Evolutionary conservation across 331 rosid genomes (phyloP), one percentile per base, ranked within the genome.

Genomic region (Quercus tomentella): DNA sequence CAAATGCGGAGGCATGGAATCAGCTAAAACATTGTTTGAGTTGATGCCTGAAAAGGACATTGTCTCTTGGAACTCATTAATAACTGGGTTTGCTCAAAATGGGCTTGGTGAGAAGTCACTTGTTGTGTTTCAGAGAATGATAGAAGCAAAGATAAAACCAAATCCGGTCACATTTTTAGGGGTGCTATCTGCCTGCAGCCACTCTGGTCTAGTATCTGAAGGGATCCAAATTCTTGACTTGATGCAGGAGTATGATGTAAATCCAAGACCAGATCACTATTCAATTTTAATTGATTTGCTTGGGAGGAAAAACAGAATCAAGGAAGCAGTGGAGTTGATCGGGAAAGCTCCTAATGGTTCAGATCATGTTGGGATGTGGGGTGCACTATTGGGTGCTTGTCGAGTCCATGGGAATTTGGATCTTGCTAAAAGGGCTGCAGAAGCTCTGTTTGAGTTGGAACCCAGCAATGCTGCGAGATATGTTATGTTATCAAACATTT

Each of bases 311-410:
- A 91, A 87, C 74, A 86, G 84, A 67, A 84, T 91, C 49, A 20
- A 80, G 23, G 90, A 87, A 81, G 91, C 89, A 7, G 17, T 86
- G 82, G 83, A 86, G 76, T 82, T 85, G 66, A 82, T 89, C 66
- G 75, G 83, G 81, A 84, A 81, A 51, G 85, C 81, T 31, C 83
- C 87, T 21, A 37, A 45, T 73, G 83, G 80, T 68, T 81, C 74
- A 31, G 77, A 85, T 73, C 89, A 89, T 65, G 60, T 82, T 4
- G 90, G 86, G 16, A 80, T 85, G 52, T 91, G 91, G 95, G 95
- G 95, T 33, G 92, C 95, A 33, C 49, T 91, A 11, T 76, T 91
- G 80, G 89, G 90, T 30, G 84, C 89, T 74, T 89, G 93, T 86
- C 70, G 89, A 33, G 85, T 89, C 67, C 93, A 87, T 6, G 86